Percentiles rank a stretch among this genome's conserved stretches.
Conservation (phyloP, 176 grass and related monocot genomes). For the Miscanthus lutarioriparius region DNA sequence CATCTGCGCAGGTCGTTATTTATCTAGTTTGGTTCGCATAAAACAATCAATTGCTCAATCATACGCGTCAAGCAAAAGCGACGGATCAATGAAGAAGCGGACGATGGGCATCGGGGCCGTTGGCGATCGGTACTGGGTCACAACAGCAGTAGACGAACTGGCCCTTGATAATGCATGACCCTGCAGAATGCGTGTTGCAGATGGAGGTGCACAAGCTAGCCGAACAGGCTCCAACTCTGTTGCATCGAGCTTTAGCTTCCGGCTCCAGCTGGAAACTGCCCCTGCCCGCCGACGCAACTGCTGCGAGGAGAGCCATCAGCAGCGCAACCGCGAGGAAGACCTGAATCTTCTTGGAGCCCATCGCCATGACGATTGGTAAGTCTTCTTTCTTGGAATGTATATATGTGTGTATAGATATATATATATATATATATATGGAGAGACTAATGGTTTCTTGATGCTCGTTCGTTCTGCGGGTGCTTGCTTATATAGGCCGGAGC, state of each 20-base stretch:
- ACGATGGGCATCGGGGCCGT: neutral
- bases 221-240: neutral
- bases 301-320: neutral
- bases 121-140: neutral
- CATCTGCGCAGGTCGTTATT: too few relatives aligned
- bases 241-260: neutral
- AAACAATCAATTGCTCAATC: too few relatives aligned
- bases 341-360: neutral
- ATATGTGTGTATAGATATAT: too few relatives aligned
- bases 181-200: rapidly evolving
- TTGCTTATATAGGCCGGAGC: too few relatives aligned
- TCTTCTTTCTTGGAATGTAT: neutral
- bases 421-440: too few relatives aligned
- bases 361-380: too few relatives aligned
- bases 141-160: neutral
- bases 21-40: too few relatives aligned
- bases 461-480: too few relatives aligned
- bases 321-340: neutral
- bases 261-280: neutral
- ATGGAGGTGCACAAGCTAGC: neutral
- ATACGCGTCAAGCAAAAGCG: too few relatives aligned
- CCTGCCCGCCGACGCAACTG: neutral
- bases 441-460: neutral
- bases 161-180: neutral
- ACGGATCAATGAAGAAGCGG: neutral